phyloP scores from a whole-genome alignment of 2,329 filamentous ascomycete species.

The Paecilomyces dactylethromorphus region DNA sequence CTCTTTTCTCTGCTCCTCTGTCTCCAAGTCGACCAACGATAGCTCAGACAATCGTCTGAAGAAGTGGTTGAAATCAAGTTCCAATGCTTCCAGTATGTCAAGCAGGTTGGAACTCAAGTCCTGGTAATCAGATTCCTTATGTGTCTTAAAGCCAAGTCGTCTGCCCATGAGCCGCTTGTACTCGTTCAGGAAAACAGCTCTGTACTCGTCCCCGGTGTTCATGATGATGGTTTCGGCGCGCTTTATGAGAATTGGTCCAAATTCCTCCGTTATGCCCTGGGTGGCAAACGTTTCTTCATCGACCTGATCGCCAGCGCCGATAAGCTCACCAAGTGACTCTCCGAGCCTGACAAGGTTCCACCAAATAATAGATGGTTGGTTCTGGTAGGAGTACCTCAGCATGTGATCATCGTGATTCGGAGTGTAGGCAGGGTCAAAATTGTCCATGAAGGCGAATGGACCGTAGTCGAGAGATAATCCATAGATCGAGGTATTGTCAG shows the following conservation, averaged over 20 bases:
- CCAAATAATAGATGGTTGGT: slow-evolving; percentile 95
- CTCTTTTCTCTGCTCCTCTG: slow-evolving; percentile 57
- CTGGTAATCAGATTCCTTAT: slow-evolving; percentile 70
- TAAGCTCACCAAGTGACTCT: slow-evolving; percentile 79
- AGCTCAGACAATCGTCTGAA: slow-evolving; percentile 72
- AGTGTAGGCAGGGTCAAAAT: slow-evolving; percentile 90
- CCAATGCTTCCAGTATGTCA: slow-evolving; percentile 71
- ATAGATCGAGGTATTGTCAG: slow-evolving; percentile 89
- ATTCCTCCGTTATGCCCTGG: slow-evolving; percentile 65
- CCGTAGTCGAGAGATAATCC: slow-evolving; percentile 92
- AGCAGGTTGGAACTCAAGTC: slow-evolving; percentile 73
- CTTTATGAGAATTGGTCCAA: slow-evolving; percentile 62
- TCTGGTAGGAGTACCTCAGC: slow-evolving; percentile 83
- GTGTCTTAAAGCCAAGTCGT: slow-evolving; percentile 67
- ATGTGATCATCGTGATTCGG: slow-evolving; percentile 93
- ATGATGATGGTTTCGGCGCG: slow-evolving; percentile 80
- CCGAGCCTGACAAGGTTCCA: slow-evolving; percentile 94
- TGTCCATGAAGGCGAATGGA: slow-evolving; percentile 95
- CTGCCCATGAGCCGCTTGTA: slow-evolving; percentile 80
- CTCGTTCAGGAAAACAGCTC: slow-evolving; percentile 76
- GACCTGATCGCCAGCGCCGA: slow-evolving; percentile 67
- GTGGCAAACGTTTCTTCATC: slow-evolving; percentile 66
- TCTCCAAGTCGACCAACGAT: slow-evolving; percentile 56
- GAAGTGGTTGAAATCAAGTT: slow-evolving; percentile 91
- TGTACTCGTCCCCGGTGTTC: slow-evolving; percentile 78